These are phyloP conservation scores for Eimeria falciformis DNA, from an alignment of 169 alveolate genomes.

Conservation along the genomic window DNA sequence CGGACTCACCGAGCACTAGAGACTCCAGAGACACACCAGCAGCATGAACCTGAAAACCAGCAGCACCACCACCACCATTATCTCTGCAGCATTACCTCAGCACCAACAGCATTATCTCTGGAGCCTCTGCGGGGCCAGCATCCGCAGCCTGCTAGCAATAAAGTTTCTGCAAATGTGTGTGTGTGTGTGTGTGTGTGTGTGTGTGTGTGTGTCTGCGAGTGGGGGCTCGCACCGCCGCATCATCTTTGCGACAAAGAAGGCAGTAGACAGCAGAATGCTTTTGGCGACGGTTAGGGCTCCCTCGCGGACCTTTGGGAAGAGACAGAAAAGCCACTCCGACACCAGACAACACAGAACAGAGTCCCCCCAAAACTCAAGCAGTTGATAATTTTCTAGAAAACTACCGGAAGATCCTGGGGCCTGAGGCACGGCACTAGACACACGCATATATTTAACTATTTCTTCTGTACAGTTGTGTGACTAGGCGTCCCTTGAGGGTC, in stretches of 20 bases:
- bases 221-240: not conserved
- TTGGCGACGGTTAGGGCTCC: conserved; percentile 5
- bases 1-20: not conserved
- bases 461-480: no score
- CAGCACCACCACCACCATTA: not conserved
- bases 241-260: not conserved
- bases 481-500: no score
- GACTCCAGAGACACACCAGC: not conserved
- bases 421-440: not conserved
- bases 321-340: conserved; percentile 23
- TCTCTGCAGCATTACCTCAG: no score
- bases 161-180: no score
- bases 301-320: not conserved
- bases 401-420: not conserved
- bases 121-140: no score
- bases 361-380: conserved; percentile 47
- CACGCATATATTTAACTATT: no score
- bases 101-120: no score
- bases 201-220: no score
- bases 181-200: no score
- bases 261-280: not conserved
- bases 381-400: not conserved
- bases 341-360: not conserved
- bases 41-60: conserved; percentile 12
- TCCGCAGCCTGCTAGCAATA: no score